These are phyloP conservation scores for Berkeleyomyces basicola DNA, from an alignment of 2,329 filamentous ascomycete species.

Conservation along the genomic window DNA sequence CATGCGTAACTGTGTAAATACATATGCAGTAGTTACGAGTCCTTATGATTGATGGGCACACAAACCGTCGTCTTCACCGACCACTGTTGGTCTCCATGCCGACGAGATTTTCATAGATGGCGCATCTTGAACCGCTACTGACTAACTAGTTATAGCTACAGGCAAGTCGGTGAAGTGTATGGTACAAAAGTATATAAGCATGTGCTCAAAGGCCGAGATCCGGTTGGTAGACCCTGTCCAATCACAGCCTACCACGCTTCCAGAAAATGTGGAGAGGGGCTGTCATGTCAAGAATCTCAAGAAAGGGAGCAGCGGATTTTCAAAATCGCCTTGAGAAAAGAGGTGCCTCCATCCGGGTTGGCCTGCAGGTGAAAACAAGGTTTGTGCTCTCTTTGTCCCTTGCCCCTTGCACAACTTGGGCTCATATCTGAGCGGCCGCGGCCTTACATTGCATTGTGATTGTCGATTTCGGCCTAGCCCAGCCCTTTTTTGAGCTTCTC, in stretches of 20 bases:
- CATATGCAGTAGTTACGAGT: not conserved
- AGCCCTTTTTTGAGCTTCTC: not conserved
- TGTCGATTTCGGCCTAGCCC: constrained; percentile 2
- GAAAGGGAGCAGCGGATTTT: not conserved
- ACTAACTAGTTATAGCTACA: too few species aligned
- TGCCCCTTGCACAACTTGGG: constrained; percentile 1
- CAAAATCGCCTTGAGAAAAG: not conserved
- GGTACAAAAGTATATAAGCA: too few species aligned
- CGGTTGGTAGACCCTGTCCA: not conserved
- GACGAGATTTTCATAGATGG: constrained; percentile 1
- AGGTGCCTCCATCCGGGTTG: not conserved
- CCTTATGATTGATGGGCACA: not conserved
- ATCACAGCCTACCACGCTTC: not conserved
- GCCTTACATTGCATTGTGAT: not conserved
- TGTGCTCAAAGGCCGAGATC: not conserved
- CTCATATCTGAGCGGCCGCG: not conserved
- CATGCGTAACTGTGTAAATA: not conserved
- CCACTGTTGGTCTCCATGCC: not conserved
- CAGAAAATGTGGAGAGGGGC: not conserved
- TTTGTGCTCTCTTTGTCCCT: not conserved
- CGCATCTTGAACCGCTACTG: not conserved
- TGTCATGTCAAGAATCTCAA: not conserved
- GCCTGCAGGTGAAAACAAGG: not conserved
- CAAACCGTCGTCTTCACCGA: not conserved
- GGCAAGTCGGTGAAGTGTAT: too few species aligned